A percentile compares a stretch with the other conserved stretches of the same genome.
Conservation (phyloP, 140 eudicot species). For the Bidens hawaiensis region DNA sequence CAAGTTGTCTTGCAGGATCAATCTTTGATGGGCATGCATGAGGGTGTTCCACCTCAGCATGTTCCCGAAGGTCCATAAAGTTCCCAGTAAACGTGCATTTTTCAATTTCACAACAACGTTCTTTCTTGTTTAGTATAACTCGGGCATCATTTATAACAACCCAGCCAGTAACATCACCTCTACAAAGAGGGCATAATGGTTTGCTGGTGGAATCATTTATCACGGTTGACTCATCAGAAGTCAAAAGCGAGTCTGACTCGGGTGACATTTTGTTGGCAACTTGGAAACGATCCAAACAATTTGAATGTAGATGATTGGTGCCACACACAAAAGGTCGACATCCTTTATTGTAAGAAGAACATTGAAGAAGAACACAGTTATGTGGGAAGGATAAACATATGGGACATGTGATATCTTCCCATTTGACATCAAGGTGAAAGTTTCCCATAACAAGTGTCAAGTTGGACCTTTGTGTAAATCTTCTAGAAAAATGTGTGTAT, state of each 20-base stretch:
- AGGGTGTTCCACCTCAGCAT: conserved; percentile 82
- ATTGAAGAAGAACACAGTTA: conserved; percentile 86
- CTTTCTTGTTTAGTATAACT: conserved; percentile 48
- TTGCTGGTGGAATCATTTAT: conserved; percentile 29
- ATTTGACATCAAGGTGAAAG: conserved; percentile 54
- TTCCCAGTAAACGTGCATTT: conserved; percentile 64
- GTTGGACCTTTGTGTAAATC: conserved; percentile 10
- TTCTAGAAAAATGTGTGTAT: conserved; percentile 14
- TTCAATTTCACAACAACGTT: conserved; percentile 76
- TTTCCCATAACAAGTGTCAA: conserved; percentile 41
- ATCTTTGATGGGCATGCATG: conserved; percentile 79
- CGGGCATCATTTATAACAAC: conserved; percentile 60
- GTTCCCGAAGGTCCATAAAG: conserved; percentile 54
- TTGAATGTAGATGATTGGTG: conserved; percentile 85
- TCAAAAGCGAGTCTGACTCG: conserved; percentile 32
- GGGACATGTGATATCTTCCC: conserved; percentile 86
- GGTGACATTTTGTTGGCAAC: conserved; percentile 53
- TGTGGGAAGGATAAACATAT: conserved; percentile 93
- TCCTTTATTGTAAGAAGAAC: conserved; percentile 82
- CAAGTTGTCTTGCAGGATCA: conserved; percentile 86
- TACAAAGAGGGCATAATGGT: conserved; percentile 83
- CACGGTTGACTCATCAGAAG: conserved; percentile 26
- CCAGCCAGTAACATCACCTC: conserved; percentile 97
- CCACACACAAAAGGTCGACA: conserved; percentile 93
- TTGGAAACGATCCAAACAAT: conserved; percentile 84